These are phyloP conservation scores for Piedraia hortae DNA, from an alignment of 2,329 filamentous ascomycete species.

Conservation along the genomic window DNA sequence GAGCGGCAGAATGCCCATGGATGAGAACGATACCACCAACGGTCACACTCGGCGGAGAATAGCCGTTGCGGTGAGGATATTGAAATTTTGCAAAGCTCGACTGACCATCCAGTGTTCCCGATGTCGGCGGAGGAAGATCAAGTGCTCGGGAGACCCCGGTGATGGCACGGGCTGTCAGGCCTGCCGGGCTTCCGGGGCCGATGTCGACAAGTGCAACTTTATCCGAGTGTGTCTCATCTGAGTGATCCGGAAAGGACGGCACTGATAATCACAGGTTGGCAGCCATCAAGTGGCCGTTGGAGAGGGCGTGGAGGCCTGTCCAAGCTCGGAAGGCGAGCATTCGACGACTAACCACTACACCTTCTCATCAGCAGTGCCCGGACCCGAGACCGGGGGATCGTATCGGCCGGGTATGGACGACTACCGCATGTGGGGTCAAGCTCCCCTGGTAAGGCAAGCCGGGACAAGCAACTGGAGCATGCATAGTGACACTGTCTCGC, in stretches of 20 bases:
- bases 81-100: conserved; percentile 1
- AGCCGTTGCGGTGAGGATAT: conserved; percentile 21
- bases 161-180: conserved; percentile 56
- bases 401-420: too few relatives aligned
- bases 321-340: conserved; percentile 1
- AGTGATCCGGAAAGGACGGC: not conserved
- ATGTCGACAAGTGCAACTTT: conserved; percentile 40
- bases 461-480: too few relatives aligned
- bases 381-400: too few relatives aligned
- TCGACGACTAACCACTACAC: conserved; percentile 1
- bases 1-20: too few relatives aligned
- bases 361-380: conserved; percentile 2
- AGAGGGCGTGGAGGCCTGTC: conserved; percentile 2
- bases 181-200: conserved; percentile 46
- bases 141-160: conserved; percentile 64
- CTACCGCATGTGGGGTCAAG: too few relatives aligned
- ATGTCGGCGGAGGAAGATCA: conserved; percentile 82
- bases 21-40: too few relatives aligned
- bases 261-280: conserved; percentile 1
- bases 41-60: conserved; percentile 23
- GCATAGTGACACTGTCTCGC: too few relatives aligned
- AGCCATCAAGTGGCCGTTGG: conserved; percentile 1
- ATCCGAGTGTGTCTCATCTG: conserved; percentile 30
- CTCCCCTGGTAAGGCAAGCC: too few relatives aligned
- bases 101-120: conserved; percentile 40